These are phyloP conservation scores for Apiospora rasikravindrae DNA, from an alignment of 2,329 filamentous ascomycete genomes.

Conservation along the genomic window DNA sequence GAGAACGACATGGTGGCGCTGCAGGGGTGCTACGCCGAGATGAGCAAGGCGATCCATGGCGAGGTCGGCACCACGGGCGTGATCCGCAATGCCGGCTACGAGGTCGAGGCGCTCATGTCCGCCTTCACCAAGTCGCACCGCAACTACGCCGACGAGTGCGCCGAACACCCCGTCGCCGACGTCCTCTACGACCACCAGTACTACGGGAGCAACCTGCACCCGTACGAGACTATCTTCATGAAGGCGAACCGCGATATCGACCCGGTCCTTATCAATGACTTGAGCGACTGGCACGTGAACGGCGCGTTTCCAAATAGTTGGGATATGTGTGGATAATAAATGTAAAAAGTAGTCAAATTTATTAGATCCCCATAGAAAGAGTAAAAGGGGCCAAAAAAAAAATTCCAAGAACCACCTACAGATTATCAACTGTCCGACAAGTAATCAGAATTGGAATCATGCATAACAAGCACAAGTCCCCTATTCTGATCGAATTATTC, in stretches of 20 bases:
- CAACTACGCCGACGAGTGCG: conserved; percentile 33
- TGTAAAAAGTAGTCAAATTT: not conserved
- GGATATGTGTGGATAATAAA: conserved; percentile 27
- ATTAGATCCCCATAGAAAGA: not conserved
- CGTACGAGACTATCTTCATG: conserved; percentile 45
- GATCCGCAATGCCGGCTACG: conserved; percentile 38
- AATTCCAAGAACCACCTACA: not conserved
- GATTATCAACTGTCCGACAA: not conserved
- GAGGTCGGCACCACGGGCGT: conserved; percentile 39
- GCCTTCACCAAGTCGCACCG: conserved; percentile 33
- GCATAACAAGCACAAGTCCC: not conserved
- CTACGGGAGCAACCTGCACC: conserved; percentile 42
- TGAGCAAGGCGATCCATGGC: conserved; percentile 35
- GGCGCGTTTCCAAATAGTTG: conserved; percentile 33
- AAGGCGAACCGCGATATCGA: conserved; percentile 42
- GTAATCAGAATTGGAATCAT: not conserved
- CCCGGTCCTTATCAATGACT: conserved; percentile 30
- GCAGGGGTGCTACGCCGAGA: conserved; percentile 36
- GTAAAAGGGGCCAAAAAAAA: not conserved
- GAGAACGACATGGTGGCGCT: conserved; percentile 35
- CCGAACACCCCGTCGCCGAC: conserved; percentile 31
- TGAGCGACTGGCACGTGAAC: conserved; percentile 39
- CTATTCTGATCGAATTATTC: not conserved
- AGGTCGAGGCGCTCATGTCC: conserved; percentile 41
- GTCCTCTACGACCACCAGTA: conserved; percentile 36